phyloP scores from a whole-genome alignment of 192 early-diverging fungal genomes.

The Backusella tarrabulga region DNA sequence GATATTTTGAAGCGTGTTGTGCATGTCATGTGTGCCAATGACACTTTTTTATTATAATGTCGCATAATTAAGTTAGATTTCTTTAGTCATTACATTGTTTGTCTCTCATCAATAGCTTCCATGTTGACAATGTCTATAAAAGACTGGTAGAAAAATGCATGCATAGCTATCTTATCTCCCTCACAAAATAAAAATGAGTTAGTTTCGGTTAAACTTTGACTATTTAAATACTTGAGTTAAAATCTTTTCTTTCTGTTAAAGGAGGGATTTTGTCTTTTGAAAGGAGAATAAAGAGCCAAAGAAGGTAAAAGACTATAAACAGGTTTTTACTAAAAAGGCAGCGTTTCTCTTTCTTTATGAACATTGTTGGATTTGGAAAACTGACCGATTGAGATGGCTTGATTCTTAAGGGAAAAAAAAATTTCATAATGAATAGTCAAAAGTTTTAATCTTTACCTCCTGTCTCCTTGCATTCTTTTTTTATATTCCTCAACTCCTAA shows the following conservation, averaged over 20 bases:
- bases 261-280: background rate
- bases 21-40: background rate
- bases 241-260: background rate
- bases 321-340: slow-evolving; percentile 5
- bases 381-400: background rate
- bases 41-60: background rate
- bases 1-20: background rate
- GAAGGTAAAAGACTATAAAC: background rate
- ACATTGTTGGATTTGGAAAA: slow-evolving; percentile 7
- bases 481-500: slow-evolving; percentile 8
- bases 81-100: background rate
- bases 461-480: slow-evolving; percentile 5
- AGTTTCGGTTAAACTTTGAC: background rate
- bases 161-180: background rate
- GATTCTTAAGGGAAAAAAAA: slow-evolving; percentile 1
- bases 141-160: background rate
- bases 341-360: slow-evolving; percentile 7
- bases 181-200: background rate
- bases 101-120: background rate
- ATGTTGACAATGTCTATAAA: background rate
- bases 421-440: slow-evolving; percentile 5
- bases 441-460: slow-evolving; percentile 8
- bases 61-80: background rate
- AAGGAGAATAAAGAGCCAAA: background rate
- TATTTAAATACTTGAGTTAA: background rate